Conservation (phyloP, 192 early-diverging fungal genomes). For the Dissophora ornata region DNA sequence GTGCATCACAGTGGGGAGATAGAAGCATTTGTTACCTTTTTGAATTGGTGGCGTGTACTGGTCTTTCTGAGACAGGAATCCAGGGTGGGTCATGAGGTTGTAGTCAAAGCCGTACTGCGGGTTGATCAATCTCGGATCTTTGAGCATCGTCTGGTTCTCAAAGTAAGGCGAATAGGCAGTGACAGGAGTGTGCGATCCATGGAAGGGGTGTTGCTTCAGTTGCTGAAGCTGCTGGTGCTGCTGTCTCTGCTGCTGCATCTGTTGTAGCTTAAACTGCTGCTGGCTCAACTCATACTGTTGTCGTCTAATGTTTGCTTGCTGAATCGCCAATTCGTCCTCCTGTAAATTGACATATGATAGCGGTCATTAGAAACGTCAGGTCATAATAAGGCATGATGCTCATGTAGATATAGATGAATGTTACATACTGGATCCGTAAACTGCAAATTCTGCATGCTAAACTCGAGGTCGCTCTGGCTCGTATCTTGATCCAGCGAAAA, state of each 20-base stretch:
- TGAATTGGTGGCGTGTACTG: slow-evolving; percentile 21
- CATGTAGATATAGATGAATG: too few relatives aligned
- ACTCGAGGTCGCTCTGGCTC: slow-evolving; percentile 57
- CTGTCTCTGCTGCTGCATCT: slow-evolving; percentile 52
- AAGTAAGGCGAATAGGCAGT: slow-evolving; percentile 49
- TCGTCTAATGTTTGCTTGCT: slow-evolving; percentile 56
- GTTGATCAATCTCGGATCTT: slow-evolving; percentile 43
- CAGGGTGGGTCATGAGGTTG: slow-evolving; percentile 31
- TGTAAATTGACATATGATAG: slow-evolving; percentile 14
- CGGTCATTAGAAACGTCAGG: not conserved
- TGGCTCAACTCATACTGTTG: slow-evolving; percentile 57
- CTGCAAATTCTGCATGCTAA: slow-evolving; percentile 64
- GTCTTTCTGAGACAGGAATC: slow-evolving; percentile 34
- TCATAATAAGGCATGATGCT: too few relatives aligned
- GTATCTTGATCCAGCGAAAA: slow-evolving; percentile 55
- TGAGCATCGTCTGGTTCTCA: slow-evolving; percentile 47
- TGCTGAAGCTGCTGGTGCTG: slow-evolving; percentile 36
- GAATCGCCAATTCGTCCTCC: slow-evolving; percentile 56
- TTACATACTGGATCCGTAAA: slow-evolving; percentile 55
- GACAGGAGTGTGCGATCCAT: slow-evolving; percentile 52
- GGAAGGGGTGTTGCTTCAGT: slow-evolving; percentile 24
- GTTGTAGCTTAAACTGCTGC: slow-evolving; percentile 66
- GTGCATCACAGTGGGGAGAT: not conserved
- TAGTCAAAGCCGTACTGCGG: slow-evolving; percentile 51
- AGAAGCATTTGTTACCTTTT: slow-evolving; percentile 21